These are phyloP conservation scores for Ceriops decandra DNA, from an alignment of 345 rosid genomes.

Conservation along the genomic window DNA sequence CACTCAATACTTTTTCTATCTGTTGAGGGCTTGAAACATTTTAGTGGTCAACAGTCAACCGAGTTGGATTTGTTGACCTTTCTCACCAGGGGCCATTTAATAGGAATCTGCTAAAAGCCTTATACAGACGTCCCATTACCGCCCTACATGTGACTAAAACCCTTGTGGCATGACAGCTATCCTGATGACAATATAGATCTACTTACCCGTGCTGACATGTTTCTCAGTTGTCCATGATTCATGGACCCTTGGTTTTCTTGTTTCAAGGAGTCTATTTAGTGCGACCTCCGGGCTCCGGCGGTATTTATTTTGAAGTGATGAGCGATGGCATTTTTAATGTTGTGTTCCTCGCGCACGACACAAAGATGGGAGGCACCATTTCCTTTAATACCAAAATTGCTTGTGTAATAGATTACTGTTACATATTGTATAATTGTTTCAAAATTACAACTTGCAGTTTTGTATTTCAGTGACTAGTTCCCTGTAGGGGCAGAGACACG, in stretches of 20 bases:
- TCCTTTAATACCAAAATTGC: not conserved
- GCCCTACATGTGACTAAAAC: constrained; percentile 15
- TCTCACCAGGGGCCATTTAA: not conserved
- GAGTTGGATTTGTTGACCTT: not conserved
- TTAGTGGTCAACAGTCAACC: not conserved
- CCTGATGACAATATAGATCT: not conserved
- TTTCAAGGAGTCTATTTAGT: no score
- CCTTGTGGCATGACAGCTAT: not conserved
- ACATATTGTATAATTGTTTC: no score
- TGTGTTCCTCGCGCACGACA: constrained; percentile 5
- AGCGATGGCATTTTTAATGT: not conserved
- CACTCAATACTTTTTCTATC: not conserved
- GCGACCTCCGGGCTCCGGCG: no score
- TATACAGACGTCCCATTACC: not conserved
- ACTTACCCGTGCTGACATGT: not conserved
- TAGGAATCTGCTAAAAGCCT: constrained; percentile 1
- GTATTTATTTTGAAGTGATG: no score
- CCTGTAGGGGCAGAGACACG: no score
- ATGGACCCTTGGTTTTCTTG: no score
- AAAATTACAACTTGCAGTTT: no score
- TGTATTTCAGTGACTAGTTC: no score
- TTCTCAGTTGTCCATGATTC: not conserved
- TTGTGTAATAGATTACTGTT: no score
- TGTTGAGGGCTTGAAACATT: constrained; percentile 6
- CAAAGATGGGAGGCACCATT: constrained; percentile 2